phyloP scores from a whole-genome alignment of 2,329 filamentous ascomycete species.

The Pseudogymnoascus verrucosus region DNA sequence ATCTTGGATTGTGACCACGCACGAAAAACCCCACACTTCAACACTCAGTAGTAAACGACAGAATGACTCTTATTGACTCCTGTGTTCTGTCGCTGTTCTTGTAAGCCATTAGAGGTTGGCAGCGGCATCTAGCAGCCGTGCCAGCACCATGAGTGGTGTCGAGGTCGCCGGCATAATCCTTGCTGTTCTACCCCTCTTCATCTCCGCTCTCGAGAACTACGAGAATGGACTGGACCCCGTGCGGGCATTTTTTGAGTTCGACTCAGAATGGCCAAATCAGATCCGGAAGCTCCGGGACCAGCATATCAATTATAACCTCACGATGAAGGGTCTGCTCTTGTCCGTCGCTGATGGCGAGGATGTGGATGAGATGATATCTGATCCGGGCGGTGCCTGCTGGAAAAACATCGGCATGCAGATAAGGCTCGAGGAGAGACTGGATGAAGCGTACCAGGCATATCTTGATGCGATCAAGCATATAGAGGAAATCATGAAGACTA shows the following conservation, averaged over 20 bases:
- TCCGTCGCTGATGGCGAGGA: background rate
- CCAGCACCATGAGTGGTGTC: constrained; percentile 3
- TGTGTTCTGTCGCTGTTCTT: background rate
- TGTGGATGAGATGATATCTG: background rate
- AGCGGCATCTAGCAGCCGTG: background rate
- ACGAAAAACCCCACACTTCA: background rate
- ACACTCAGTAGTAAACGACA: background rate
- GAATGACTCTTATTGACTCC: background rate
- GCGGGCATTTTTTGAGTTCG: background rate
- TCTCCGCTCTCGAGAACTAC: constrained; percentile 7
- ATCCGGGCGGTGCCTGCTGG: background rate
- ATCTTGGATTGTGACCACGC: background rate
- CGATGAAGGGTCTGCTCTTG: background rate
- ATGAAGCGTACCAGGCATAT: background rate
- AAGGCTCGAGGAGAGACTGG: background rate
- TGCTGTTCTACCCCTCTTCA: constrained; percentile 7
- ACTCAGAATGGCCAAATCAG: background rate
- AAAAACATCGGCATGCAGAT: background rate
- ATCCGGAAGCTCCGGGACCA: constrained; percentile 1
- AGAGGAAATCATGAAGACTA: constrained; percentile 4
- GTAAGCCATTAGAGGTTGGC: background rate
- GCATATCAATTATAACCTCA: background rate
- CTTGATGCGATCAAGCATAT: constrained; percentile 1
- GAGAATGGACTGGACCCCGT: background rate
- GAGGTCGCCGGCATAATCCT: constrained; percentile 2